Base-by-base conservation (phyloP, 2,329 filamentous ascomycete species). In the Aureobasidium sp. region DNA sequence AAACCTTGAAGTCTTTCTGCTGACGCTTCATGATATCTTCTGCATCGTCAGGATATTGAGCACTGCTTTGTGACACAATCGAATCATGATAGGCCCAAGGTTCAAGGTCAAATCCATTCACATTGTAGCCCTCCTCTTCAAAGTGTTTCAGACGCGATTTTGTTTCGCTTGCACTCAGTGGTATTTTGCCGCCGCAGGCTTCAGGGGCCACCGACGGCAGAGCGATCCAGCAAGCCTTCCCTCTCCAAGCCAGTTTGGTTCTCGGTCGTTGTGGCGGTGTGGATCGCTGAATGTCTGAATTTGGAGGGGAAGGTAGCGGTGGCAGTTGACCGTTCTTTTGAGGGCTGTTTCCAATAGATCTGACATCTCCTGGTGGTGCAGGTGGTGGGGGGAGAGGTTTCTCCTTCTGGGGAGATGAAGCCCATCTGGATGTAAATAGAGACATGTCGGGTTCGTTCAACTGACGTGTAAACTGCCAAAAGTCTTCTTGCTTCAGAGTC, bases 51-150 rank as follows among this genome's bases (percentile, higher is more conserved):
- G 90, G 90, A 84, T 87, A 93, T 36, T 85, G 79, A 47, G 80
- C 79, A 65, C 86, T 82, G 69, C 87, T 92, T 73, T 90, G 88
- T 3, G 77, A 66, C n/a, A 53, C 32, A 6, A 51, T 37, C 10
- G 34, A 56, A 34, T 56, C 55, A 27, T 50, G 44, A 27, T 52
- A 24, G 37, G 29, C n/a, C 44, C 52, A 13, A 59, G 76, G 77
- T 62, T 83, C 78, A 55, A 89, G 74, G 66, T 89, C 87, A 70
- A 90, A 92, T 0, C 88, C 89, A 34, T 79, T 76, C 15, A 83
- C 83, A 67, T 84, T 81, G 70, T 90, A 92, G 10, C 89, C 89
- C 39, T 87, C 77, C 67, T 87, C 79, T 70, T 88, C 80, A 81
- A 89, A 90, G 4, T 82, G 81, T 53, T 78, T 78, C 66, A 90